A percentile compares a stretch with the other conserved stretches of the same genome.
These are phyloP conservation scores for Dorcoceras hygrometricum DNA, from an alignment of 257 asterid genomes.

Conservation along the genomic window DNA sequence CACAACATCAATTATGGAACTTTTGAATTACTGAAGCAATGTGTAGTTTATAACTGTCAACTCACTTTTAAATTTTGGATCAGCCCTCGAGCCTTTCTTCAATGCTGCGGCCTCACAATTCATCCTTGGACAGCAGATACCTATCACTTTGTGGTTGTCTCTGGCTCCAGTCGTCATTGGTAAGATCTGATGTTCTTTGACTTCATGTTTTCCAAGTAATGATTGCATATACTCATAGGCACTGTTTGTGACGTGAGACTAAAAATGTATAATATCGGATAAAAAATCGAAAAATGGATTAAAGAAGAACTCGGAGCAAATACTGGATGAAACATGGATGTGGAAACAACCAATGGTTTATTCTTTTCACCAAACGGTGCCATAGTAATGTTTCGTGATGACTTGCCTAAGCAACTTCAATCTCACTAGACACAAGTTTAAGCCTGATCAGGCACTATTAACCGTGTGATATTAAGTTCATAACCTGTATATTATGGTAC, in stretches of 20 bases:
- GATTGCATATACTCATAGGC: background rate
- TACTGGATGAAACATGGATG: background rate
- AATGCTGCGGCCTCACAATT: conserved; percentile 98
- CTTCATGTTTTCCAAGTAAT: background rate
- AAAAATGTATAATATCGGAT: background rate
- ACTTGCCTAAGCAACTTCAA: background rate
- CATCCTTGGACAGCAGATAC: conserved; percentile 90
- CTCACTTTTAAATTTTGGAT: conserved; percentile 20
- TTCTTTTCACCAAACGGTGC: background rate
- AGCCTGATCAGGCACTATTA: background rate
- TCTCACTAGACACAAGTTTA: background rate
- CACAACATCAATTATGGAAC: background rate
- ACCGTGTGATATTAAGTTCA: background rate
- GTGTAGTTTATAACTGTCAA: background rate
- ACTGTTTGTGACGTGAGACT: background rate
- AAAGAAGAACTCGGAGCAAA: background rate
- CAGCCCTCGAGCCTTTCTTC: conserved; percentile 99
- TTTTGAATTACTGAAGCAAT: background rate
- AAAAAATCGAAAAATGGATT: background rate
- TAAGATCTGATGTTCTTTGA: conserved; percentile 32
- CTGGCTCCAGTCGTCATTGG: conserved; percentile 95
- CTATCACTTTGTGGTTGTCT: conserved; percentile 78
- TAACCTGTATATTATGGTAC: background rate
- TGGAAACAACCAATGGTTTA: background rate
- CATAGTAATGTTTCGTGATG: background rate